These are phyloP conservation scores for Mycosarcoma maydis DNA, from an alignment of 1,284 basidiomycete genomes.

Conservation along the genomic window DNA sequence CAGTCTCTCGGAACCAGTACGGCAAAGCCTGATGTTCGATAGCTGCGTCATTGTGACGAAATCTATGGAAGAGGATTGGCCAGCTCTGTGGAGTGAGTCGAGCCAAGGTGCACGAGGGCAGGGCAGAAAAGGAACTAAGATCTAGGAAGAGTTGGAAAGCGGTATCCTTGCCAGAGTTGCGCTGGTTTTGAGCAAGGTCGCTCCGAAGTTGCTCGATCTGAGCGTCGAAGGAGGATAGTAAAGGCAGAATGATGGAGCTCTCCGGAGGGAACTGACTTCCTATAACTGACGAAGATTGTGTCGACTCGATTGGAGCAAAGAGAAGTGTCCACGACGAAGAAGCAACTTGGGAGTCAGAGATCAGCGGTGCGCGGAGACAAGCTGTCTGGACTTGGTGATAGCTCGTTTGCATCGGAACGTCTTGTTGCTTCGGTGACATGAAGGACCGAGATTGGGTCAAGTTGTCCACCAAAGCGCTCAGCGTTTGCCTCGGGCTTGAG, in stretches of 20 bases:
- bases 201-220: slow-evolving; percentile 3
- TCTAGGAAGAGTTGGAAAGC: slow-evolving; percentile 11
- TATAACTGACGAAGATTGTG: background rate
- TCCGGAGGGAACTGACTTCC: too few relatives aligned
- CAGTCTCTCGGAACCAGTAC: slow-evolving; percentile 13
- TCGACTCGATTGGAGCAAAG: slow-evolving; percentile 2
- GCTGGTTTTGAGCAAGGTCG: background rate
- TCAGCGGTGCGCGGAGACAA: background rate
- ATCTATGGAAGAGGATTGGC: slow-evolving; percentile 8
- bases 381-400: background rate
- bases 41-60: background rate
- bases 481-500: too few relatives aligned
- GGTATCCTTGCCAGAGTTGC: background rate
- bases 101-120: slow-evolving; percentile 5
- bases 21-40: slow-evolving; percentile 1
- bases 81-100: slow-evolving; percentile 20
- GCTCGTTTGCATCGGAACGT: too few relatives aligned
- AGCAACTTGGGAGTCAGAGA: background rate
- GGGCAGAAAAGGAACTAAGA: slow-evolving; percentile 13
- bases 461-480: too few relatives aligned
- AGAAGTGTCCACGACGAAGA: slow-evolving; percentile 19
- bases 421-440: too few relatives aligned
- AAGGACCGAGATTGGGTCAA: too few relatives aligned
- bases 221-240: slow-evolving; percentile 4
- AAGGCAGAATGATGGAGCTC: slow-evolving; percentile 9